Evolutionary conservation across 768 basidiomycete genomes (phyloP).

Genomic region (Grammothele lineata): DNA sequence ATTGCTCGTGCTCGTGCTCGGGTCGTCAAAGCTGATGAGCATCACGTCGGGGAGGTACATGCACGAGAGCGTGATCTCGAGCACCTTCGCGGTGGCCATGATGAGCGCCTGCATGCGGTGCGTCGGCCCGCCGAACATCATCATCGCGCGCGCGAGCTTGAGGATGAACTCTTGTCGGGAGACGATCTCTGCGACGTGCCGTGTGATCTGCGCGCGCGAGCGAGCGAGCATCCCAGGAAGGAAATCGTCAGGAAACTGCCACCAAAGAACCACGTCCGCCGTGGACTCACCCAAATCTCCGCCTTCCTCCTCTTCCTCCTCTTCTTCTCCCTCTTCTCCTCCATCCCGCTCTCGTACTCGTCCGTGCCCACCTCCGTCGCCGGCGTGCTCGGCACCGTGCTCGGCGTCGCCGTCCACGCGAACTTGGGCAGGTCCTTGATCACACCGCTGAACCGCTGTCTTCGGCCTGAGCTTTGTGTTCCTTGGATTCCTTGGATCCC

Average conservation of each 20-base stretch:
- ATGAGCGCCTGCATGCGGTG: constrained; percentile 83
- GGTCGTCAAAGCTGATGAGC: constrained; percentile 81
- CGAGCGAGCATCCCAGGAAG: too few species aligned
- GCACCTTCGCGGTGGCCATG: constrained; percentile 69
- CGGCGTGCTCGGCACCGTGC: constrained; percentile 26
- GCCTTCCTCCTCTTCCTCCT: constrained; percentile 63
- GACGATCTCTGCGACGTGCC: constrained; percentile 78
- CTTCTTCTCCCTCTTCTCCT: constrained; percentile 34
- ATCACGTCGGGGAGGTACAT: constrained; percentile 74
- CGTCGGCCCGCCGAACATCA: constrained; percentile 85
- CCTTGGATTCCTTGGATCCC: too few species aligned
- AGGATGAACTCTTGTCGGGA: constrained; percentile 81
- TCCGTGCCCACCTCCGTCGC: constrained; percentile 21
- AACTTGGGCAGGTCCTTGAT: constrained; percentile 37
- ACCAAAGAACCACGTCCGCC: too few species aligned
- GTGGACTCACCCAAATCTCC: constrained; percentile 69
- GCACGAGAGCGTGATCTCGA: constrained; percentile 72
- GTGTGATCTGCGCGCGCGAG: constrained; percentile 67
- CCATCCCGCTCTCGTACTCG: constrained; percentile 27
- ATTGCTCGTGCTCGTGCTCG: constrained; percentile 72
- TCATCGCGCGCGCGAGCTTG: constrained; percentile 80
- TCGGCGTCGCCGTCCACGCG: constrained; percentile 23
- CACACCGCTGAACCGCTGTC: constrained; percentile 31
- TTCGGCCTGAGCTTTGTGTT: constrained; percentile 6
- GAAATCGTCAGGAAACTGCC: background rate